A percentile compares a stretch with the other conserved stretches of the same genome.
These are phyloP conservation scores for Aspergillus sp. DNA, from an alignment of 2,329 filamentous ascomycete species.

Conservation along the genomic window DNA sequence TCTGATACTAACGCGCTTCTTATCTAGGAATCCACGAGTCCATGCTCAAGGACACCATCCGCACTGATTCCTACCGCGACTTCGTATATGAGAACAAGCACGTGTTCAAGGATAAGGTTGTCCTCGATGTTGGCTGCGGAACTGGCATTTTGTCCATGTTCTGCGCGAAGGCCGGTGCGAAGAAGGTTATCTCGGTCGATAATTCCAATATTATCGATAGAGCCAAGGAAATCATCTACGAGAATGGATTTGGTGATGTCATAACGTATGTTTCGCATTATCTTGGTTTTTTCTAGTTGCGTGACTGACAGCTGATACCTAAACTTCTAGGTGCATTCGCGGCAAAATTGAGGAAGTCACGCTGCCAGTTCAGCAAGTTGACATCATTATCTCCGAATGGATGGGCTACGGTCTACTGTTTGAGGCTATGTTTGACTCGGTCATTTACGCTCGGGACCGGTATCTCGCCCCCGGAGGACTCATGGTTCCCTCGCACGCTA, in stretches of 20 bases:
- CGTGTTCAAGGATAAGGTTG: slow-evolving; percentile 79
- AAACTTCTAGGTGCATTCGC: slow-evolving; percentile 60
- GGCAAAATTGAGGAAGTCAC: slow-evolving; percentile 86
- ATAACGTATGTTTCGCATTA: slow-evolving; percentile 58
- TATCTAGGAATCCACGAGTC: slow-evolving; percentile 78
- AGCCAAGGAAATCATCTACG: slow-evolving; percentile 79
- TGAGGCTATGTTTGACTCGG: slow-evolving; percentile 93
- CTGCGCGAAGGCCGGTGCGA: slow-evolving; percentile 84
- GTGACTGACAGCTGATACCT: slow-evolving; percentile 8
- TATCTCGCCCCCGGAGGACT: slow-evolving; percentile 80
- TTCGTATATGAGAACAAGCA: slow-evolving; percentile 92
- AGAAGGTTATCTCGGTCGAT: slow-evolving; percentile 85
- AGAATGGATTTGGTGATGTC: slow-evolving; percentile 71
- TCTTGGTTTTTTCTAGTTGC: background rate
- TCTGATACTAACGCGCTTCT: slow-evolving; percentile 32
- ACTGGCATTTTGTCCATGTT: slow-evolving; percentile 90
- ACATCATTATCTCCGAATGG: slow-evolving; percentile 96
- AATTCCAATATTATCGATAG: slow-evolving; percentile 88
- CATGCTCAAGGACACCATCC: slow-evolving; percentile 88
- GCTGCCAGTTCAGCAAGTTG: slow-evolving; percentile 76
- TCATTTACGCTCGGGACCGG: slow-evolving; percentile 82
- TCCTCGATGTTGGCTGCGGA: slow-evolving; percentile 89
- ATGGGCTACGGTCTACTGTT: slow-evolving; percentile 95
- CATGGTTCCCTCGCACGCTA: slow-evolving; percentile 83
- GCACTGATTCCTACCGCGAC: slow-evolving; percentile 89